Percentiles rank a stretch among this genome's conserved stretches.
Evolutionary conservation across 257 asterid species (phyloP).

Genomic region (Craterostigma plantagineum): DNA sequence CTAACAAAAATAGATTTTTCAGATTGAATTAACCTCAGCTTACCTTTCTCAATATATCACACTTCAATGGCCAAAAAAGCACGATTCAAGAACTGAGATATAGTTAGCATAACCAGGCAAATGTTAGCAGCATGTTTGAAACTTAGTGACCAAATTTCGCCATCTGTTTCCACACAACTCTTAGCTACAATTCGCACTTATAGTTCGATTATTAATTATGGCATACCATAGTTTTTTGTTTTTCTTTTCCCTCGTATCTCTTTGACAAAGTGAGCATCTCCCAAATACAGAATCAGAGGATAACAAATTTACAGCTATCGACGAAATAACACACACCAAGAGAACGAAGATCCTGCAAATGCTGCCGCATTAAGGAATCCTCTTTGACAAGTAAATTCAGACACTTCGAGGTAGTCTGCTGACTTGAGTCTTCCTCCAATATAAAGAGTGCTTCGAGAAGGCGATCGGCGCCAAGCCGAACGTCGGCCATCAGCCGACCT

Average conservation of each 20-base stretch:
- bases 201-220: too few species aligned
- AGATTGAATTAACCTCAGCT: slow-evolving; percentile 4
- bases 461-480: slow-evolving; percentile 85
- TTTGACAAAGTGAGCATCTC: too few species aligned
- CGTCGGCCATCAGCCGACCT: slow-evolving; percentile 81
- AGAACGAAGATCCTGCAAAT: slow-evolving; percentile 56
- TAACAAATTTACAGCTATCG: background rate
- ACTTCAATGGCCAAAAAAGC: background rate
- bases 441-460: slow-evolving; percentile 60
- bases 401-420: slow-evolving; percentile 47
- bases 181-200: too few species aligned
- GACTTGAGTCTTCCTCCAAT: slow-evolving; percentile 48
- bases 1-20: too few species aligned
- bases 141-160: too few species aligned
- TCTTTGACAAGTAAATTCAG: slow-evolving; percentile 46
- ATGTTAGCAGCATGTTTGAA: too few species aligned
- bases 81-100: too few species aligned
- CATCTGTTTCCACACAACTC: too few species aligned
- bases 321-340: slow-evolving; percentile 32
- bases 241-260: too few species aligned
- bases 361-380: slow-evolving; percentile 60
- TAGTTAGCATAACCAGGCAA: too few species aligned
- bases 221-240: too few species aligned
- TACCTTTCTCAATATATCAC: background rate
- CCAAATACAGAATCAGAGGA: too few species aligned